Evolutionary conservation across 163 green algal genomes (phyloP).

Genomic region (Coccomyxa subellipsoidea): DNA sequence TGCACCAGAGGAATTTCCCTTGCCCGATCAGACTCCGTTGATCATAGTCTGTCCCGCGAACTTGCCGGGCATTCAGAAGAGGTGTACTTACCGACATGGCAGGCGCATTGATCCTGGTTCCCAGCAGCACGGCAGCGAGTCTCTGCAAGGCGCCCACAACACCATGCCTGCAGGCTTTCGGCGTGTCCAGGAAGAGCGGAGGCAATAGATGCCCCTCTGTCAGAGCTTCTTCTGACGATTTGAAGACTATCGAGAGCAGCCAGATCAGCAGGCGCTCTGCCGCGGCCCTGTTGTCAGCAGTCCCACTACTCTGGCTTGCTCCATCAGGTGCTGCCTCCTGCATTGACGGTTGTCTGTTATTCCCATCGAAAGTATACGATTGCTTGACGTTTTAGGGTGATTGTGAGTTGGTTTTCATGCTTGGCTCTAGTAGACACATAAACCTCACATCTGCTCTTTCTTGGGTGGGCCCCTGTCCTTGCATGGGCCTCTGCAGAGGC

Average conservation of each 20-base stretch:
- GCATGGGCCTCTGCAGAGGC: too few relatives aligned
- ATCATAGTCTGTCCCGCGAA: too few relatives aligned
- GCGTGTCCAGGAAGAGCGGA: not conserved
- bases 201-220: not conserved
- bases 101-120: not conserved
- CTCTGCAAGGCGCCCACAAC: not conserved
- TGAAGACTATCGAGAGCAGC: not conserved
- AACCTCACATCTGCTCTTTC: too few relatives aligned
- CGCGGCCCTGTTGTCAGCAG: not conserved
- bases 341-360: not conserved
- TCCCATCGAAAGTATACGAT: not conserved
- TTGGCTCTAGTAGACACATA: not conserved
- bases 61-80: too few relatives aligned
- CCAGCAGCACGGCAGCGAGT: not conserved
- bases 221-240: not conserved
- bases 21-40: not conserved
- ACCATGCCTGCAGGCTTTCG: not conserved
- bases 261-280: not conserved
- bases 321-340: not conserved
- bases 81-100: not conserved
- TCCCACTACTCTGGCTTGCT: not conserved
- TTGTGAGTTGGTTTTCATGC: not conserved
- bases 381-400: not conserved
- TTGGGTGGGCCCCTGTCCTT: too few relatives aligned
- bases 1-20: not conserved